Evolutionary conservation across 257 asterid genomes (phyloP), one percentile per base, ranked within the genome.

Genomic region (Scutellaria barbata): DNA sequence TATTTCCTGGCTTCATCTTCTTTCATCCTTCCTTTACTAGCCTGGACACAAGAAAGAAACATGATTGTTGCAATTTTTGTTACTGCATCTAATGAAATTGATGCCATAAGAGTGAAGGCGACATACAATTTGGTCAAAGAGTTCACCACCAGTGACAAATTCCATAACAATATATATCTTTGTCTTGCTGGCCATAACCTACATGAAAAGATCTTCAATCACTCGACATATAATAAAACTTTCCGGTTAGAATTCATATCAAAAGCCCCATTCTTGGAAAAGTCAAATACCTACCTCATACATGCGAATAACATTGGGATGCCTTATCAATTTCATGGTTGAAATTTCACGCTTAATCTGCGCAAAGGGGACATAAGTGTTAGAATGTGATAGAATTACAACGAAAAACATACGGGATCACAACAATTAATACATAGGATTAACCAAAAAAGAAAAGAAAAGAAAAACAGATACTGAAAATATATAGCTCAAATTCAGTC

Each of bases 131-230:
- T 89, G 89, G 82, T 91, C 96, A 59, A 89, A 94, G 65, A 91
- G 96, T 86, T 94, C 99, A 40, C 99, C 99, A 62, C 99, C 99
- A 2, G 95, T 89, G 79, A 94, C 92, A 57, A 90, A 94, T 75
- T 94, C 99, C 83, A 94, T 82, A 43, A 91, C 96, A 54, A 94
- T 89, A 75, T 94, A 94, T 74, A 94, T 88, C 89, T 94, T 94
- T 10, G 93, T 81, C 87, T 88, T 94, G 92, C 97, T 94, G 67
- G 97, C 99, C 99, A 94, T 94, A 80, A 94, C 98, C 98, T 93
- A 80, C 82, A 81, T 3, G 63, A 58, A n/a, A 77, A 68, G 17
- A 63, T 16, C 55, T 69, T 62, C 70, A 65, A 66, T 70, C 39
- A 69, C 67, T 75, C 25, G 17, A 11, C 33, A 66, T 18, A 42